These are phyloP conservation scores for Psilocybe cubensis DNA, from an alignment of 768 basidiomycete genomes.

Conservation along the genomic window DNA sequence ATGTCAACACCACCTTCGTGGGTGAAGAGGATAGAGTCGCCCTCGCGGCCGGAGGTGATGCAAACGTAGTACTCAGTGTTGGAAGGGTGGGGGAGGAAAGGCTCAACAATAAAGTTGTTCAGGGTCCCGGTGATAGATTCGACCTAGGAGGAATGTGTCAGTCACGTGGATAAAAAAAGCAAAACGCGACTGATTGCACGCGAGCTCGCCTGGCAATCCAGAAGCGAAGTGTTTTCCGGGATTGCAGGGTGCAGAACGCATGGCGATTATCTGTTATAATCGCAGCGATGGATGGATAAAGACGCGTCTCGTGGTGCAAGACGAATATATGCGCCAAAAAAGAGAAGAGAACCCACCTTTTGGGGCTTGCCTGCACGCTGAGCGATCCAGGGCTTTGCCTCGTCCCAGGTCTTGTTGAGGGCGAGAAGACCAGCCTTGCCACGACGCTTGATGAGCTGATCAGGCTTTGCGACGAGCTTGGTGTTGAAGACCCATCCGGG, in stretches of 20 bases:
- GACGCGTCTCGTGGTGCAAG: slow-evolving; percentile 15
- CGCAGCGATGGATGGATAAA: slow-evolving; percentile 22
- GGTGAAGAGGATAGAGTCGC: slow-evolving; percentile 96
- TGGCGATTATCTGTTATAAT: slow-evolving; percentile 13
- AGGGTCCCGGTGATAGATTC: slow-evolving; percentile 94
- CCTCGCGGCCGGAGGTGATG: slow-evolving; percentile 93
- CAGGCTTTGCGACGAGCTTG: slow-evolving; percentile 95
- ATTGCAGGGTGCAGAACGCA: slow-evolving; percentile 1
- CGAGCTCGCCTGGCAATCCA: not conserved
- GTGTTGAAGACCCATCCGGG: slow-evolving; percentile 83
- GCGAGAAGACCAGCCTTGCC: slow-evolving; percentile 97
- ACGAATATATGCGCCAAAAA: slow-evolving; percentile 20
- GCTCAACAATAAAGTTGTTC: slow-evolving; percentile 98
- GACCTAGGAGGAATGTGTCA: slow-evolving; percentile 54
- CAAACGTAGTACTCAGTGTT: slow-evolving; percentile 98
- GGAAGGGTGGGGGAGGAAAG: slow-evolving; percentile 95
- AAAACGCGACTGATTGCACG: not conserved
- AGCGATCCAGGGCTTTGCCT: slow-evolving; percentile 85
- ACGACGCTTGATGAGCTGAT: slow-evolving; percentile 99
- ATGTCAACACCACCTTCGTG: slow-evolving; percentile 99
- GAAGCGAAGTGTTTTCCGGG: slow-evolving; percentile 1
- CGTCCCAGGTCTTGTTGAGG: slow-evolving; percentile 92
- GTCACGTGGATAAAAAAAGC: slow-evolving; percentile 27
- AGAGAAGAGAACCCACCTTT: slow-evolving; percentile 57
- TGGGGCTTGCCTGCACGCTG: slow-evolving; percentile 92